Percentiles rank a stretch among this genome's conserved stretches.
These are phyloP conservation scores for Madurella fahalii DNA, from an alignment of 2,329 filamentous ascomycete genomes.

Conservation along the genomic window DNA sequence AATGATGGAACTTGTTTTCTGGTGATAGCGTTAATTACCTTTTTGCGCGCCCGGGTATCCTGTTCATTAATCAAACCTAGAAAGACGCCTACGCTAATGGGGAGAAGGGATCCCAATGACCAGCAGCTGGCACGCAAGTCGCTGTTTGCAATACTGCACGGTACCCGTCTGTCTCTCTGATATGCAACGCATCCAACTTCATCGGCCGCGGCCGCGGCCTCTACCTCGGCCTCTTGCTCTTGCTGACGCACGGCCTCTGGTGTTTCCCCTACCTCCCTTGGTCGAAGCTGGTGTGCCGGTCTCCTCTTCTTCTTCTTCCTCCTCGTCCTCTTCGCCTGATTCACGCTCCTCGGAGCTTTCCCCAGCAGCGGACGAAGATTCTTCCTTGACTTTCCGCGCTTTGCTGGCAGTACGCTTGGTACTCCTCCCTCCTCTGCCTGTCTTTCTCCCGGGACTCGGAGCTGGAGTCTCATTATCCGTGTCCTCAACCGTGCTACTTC, in stretches of 20 bases:
- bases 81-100: too few relatives aligned
- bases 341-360: slow-evolving; percentile 32
- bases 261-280: slow-evolving; percentile 35
- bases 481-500: slow-evolving; percentile 49
- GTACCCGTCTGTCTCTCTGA: background rate
- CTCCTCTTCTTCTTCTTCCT: slow-evolving; percentile 34
- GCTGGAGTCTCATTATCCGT: slow-evolving; percentile 46
- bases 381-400: slow-evolving; percentile 36
- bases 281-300: slow-evolving; percentile 36
- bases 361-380: slow-evolving; percentile 33
- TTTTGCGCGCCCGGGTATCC: too few relatives aligned
- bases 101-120: too few relatives aligned
- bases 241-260: slow-evolving; percentile 30
- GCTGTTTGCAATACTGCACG: background rate
- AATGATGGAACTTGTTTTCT: too few relatives aligned
- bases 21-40: too few relatives aligned
- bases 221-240: slow-evolving; percentile 29
- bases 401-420: slow-evolving; percentile 43
- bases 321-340: slow-evolving; percentile 35
- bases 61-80: too few relatives aligned
- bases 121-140: background rate
- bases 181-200: background rate
- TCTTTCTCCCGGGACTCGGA: slow-evolving; percentile 37
- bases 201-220: slow-evolving; percentile 33
- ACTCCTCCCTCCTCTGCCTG: slow-evolving; percentile 41